Conservation (phyloP, 2,329 filamentous ascomycete genomes). For the Teratosphaeria zuluensis region DNA sequence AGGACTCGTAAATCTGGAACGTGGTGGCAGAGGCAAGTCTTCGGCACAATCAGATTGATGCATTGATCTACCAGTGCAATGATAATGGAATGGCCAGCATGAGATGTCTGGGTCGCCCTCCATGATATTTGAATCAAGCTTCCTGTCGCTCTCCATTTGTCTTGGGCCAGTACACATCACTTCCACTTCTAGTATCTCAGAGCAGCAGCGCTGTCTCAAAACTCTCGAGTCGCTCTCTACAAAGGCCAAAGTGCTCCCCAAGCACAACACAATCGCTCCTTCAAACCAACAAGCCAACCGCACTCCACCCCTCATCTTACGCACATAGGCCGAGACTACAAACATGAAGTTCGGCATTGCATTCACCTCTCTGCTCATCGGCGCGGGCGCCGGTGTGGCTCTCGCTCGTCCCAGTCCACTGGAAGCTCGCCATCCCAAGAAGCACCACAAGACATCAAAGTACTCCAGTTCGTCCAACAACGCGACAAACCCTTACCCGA, state of each 20-base stretch:
- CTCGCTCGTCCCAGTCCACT: conserved; percentile 1
- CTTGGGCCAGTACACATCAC: background rate
- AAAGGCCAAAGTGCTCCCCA: background rate
- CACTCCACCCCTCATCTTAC: too few species aligned
- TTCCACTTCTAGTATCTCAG: background rate
- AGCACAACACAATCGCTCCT: background rate
- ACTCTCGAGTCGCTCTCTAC: background rate
- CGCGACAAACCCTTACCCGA: background rate
- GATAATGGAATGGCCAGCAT: background rate
- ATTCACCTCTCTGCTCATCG: conserved; percentile 1
- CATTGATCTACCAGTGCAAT: background rate
- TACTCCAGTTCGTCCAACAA: too few species aligned
- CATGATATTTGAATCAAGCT: background rate
- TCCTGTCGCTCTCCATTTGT: background rate
- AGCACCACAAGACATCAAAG: background rate
- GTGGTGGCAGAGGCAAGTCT: background rate
- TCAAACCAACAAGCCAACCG: background rate
- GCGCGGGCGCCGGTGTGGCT: conserved; percentile 3
- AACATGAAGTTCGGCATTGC: background rate
- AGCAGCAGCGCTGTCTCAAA: conserved; percentile 1
- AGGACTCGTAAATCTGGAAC: background rate
- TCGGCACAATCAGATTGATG: background rate
- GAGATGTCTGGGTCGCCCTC: background rate
- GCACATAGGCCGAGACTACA: too few species aligned
- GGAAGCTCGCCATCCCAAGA: background rate